These are phyloP conservation scores for Fusarium buxicola DNA, from an alignment of 2,329 filamentous ascomycete species.

Conservation along the genomic window DNA sequence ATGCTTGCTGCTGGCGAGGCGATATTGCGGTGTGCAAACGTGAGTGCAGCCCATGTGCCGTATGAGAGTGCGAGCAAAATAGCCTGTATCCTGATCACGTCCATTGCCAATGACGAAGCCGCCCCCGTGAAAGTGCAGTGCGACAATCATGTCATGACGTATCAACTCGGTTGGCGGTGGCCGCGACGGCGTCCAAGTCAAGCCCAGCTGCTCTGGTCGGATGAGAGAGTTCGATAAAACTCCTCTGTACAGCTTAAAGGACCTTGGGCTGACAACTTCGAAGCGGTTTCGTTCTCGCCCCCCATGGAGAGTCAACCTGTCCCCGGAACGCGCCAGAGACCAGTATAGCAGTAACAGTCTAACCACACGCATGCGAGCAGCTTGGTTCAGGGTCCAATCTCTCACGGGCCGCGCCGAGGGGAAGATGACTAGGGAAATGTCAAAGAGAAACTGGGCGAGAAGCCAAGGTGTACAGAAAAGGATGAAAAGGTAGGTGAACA, in stretches of 20 bases:
- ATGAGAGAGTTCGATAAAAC: slow-evolving; percentile 15
- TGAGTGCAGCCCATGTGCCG: slow-evolving; percentile 36
- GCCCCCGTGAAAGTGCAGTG: slow-evolving; percentile 37
- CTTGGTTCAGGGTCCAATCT: slow-evolving; percentile 32
- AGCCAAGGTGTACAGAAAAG: slow-evolving; percentile 28
- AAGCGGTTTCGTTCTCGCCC: slow-evolving; percentile 36
- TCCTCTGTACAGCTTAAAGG: slow-evolving; percentile 29
- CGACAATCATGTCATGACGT: slow-evolving; percentile 16
- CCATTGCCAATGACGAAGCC: slow-evolving; percentile 38
- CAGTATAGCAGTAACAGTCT: slow-evolving; percentile 37
- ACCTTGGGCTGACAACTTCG: slow-evolving; percentile 28
- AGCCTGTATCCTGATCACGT: slow-evolving; percentile 37
- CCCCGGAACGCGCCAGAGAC: slow-evolving; percentile 29
- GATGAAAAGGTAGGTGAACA: slow-evolving; percentile 3
- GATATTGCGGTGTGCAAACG: slow-evolving; percentile 40
- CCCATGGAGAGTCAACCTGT: slow-evolving; percentile 13
- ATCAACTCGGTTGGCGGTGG: slow-evolving; percentile 29
- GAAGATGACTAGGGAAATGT: slow-evolving; percentile 25
- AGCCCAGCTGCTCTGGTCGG: slow-evolving; percentile 22
- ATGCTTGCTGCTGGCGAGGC: slow-evolving; percentile 30
- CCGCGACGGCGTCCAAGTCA: slow-evolving; percentile 38
- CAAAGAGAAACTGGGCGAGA: slow-evolving; percentile 25
- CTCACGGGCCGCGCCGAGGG: slow-evolving; percentile 17
- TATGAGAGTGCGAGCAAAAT: slow-evolving; percentile 23
- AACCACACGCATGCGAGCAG: slow-evolving; percentile 33